Percentiles rank a stretch among this genome's conserved stretches.
These are phyloP conservation scores for Stellera chamaejasme DNA, from an alignment of 345 rosid species.

Conservation along the genomic window DNA sequence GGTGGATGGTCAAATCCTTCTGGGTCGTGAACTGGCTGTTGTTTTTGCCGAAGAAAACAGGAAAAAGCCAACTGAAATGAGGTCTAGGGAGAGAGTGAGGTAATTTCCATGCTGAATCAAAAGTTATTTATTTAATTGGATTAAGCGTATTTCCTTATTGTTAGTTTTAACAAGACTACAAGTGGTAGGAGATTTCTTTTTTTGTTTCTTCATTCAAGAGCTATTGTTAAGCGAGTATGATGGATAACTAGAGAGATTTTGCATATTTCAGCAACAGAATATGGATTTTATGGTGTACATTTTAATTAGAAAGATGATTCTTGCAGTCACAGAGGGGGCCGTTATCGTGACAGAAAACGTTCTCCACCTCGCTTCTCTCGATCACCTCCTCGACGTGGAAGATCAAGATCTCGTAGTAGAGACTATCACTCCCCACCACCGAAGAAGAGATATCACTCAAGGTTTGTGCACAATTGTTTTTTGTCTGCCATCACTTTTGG, in stretches of 20 bases:
- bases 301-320: too few species aligned
- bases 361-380: conserved; percentile 63
- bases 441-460: conserved; percentile 44
- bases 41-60: conserved; percentile 98
- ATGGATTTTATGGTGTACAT: too few species aligned
- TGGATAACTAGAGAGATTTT: too few species aligned
- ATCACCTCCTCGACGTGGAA: conserved; percentile 48
- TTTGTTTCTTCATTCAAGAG: too few species aligned
- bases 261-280: too few species aligned
- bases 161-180: background rate
- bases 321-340: conserved; percentile 31
- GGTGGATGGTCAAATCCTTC: conserved; percentile 95
- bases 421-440: conserved; percentile 60
- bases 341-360: conserved; percentile 42
- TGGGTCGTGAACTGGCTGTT: conserved; percentile 84
- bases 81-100: conserved; percentile 71
- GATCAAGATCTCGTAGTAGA: conserved; percentile 58
- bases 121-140: background rate
- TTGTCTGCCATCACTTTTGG: background rate
- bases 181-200: too few species aligned
- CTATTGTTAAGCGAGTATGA: too few species aligned
- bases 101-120: conserved; percentile 12
- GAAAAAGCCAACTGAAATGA: conserved; percentile 96
- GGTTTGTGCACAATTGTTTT: conserved; percentile 24
- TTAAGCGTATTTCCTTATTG: conserved; percentile 6